Evolutionary conservation across 2,329 filamentous ascomycete species (phyloP), one percentile per base, ranked within the genome.

Genomic region (Fusarium zealandicum): DNA sequence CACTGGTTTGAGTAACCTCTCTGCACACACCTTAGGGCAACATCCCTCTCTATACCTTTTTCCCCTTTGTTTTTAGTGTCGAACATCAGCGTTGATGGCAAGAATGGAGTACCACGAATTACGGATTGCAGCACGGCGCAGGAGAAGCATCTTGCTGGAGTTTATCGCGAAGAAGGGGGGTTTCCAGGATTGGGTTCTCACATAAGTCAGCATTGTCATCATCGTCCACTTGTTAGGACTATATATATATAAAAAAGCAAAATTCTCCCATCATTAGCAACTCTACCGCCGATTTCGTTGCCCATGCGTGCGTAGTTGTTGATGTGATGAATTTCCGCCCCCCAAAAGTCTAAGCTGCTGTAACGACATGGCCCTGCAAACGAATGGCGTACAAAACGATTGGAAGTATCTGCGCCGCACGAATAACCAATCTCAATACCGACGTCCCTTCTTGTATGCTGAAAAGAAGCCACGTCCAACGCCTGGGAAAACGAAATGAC

Each of bases 381-480:
- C 46, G 64, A 67, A 68, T 59, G 60, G 46, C 57, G 64, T 57
- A 60, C 44, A 54, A 59, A 66, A 65, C 55, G 62, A 67, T 57
- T 59, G 59, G 48, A 63, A 62, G 52, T 63, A 65, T 66, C 56
- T 69, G 56, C 64, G 59, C 62, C 61, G 56, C 61, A 57, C 51
- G 52, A 65, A 63, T 72, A 72, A 68, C 69, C 70, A 72, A 72
- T 69, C 59, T 70, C 58, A 64, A 64, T 56, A 65, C 54, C 52
- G 54, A 63, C 66, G 61, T 63, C 60, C 61, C 61, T 39, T 61
- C 61, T 39, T 61, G 55, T 64, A 64, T 67, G 66, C 68, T 63
- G 56, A 69, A 72, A 66, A 60, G 54, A 66, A 65, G 60, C 56
- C 61, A 65, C 51, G 65, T 65, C 64, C 62, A 72, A 72, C 69